Evolutionary conservation across 2,329 filamentous ascomycete genomes (phyloP), one percentile per base, ranked within the genome.

Genomic region (Rutstroemia sp.): DNA sequence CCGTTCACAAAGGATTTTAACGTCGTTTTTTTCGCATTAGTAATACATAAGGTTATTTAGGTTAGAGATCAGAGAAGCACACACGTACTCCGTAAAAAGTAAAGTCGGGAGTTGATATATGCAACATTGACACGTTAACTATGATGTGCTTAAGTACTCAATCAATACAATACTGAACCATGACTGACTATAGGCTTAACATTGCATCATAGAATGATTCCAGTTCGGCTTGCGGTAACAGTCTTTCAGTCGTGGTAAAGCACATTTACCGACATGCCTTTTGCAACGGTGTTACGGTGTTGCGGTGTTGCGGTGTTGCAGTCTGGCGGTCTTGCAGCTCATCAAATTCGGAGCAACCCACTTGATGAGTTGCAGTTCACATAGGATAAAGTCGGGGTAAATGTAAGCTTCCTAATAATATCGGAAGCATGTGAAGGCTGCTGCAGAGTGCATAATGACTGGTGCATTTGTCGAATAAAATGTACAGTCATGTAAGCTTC

Each of bases 401-500:
- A 36, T 45, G 38, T 55, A 55, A n/a, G 40, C 19, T 23, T 44
- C 30, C 46, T 38, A 10, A 48, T 54, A 12, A 38, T 27, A 45
- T 45, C 8, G 27, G 17, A 44, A 47, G 38, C 53, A 55, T 55
- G 53, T 55, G 38, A 55, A 49, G 34, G 49, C 44, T 47, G 39
- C 25, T 44, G 21, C 40, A 44, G 21, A 14, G 21, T n/a, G 21
- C n/a, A 12, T 19, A 17, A 12, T 10, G 16, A 44, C 21, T 44
- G 9, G 17, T 34, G 30, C 30, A 42, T 42, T 42, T 42, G 16
- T 42, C 17, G 39, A 34, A 34, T 21, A 5, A 47, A n/a, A 23
- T 16, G 44, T 14, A 16, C 25, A 23, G 30, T 16, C 44, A 25
- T 30, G 23, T 47, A n/a, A 47, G 19, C 21, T 47, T 72, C 67